A percentile compares a stretch with the other conserved stretches of the same genome.
Conservation (phyloP, 2,329 filamentous ascomycete species). For the Coleophoma cylindrospora region DNA sequence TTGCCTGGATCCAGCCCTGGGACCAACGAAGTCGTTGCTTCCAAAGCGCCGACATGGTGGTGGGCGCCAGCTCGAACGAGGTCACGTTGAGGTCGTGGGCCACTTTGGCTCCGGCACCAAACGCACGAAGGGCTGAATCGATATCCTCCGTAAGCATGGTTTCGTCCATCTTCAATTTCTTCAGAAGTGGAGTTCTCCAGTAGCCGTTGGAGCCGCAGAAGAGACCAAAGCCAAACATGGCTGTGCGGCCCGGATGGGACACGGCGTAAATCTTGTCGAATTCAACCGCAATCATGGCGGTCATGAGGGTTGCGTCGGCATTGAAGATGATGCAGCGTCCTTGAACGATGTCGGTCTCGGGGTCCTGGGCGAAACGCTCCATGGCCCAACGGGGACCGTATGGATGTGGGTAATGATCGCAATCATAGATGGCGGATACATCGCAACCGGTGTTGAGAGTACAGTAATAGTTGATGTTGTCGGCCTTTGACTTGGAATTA, state of each 20-base stretch:
- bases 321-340: conserved; percentile 44
- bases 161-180: conserved; percentile 42
- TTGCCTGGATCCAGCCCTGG: conserved; percentile 45
- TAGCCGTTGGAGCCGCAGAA: conserved; percentile 45
- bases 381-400: conserved; percentile 42
- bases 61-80: conserved; percentile 42
- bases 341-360: conserved; percentile 40
- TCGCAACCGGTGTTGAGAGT: conserved; percentile 37
- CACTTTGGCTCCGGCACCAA: conserved; percentile 29
- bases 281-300: conserved; percentile 42
- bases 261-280: conserved; percentile 48
- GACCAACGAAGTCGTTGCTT: conserved; percentile 45
- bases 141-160: conserved; percentile 45
- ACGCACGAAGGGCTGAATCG: conserved; percentile 39
- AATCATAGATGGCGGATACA: conserved; percentile 42
- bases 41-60: conserved; percentile 37
- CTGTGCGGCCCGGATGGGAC: conserved; percentile 40
- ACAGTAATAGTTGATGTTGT: conserved; percentile 44
- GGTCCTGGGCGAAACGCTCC: conserved; percentile 37
- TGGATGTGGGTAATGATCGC: conserved; percentile 44
- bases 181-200: conserved; percentile 38
- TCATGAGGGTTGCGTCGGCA: conserved; percentile 34
- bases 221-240: conserved; percentile 41
- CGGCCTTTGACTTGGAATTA: conserved; percentile 42
- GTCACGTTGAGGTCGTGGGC: conserved; percentile 43